Percentiles rank a stretch among this genome's conserved stretches.
These are phyloP conservation scores for Microbotryum saponariae DNA, from an alignment of 1,284 basidiomycete genomes.

Conservation along the genomic window DNA sequence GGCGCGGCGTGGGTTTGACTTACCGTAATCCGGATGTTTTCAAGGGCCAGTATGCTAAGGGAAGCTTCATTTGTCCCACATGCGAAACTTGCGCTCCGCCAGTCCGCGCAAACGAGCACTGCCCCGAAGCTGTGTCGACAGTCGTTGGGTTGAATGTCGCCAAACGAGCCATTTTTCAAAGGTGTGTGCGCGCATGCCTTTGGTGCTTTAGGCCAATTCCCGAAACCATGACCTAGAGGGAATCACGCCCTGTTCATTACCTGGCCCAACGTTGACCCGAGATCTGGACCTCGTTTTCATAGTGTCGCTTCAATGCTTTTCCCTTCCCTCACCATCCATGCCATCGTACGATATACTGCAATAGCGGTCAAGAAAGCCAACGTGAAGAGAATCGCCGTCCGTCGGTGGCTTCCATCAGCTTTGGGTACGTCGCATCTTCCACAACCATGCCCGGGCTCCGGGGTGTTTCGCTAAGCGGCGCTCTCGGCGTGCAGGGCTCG, in stretches of 20 bases:
- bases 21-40: conserved; percentile 63
- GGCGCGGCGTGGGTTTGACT: conserved; percentile 65
- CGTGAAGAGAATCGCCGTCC: conserved; percentile 5
- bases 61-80: too few relatives aligned
- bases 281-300: too few relatives aligned
- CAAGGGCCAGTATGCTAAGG: conserved; percentile 48
- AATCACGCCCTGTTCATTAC: too few relatives aligned
- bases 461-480: conserved; percentile 1
- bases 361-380: conserved; percentile 13
- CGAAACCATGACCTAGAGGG: too few relatives aligned
- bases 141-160: conserved; percentile 11
- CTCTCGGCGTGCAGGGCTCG: conserved; percentile 41
- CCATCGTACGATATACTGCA: conserved; percentile 49
- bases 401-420: conserved; percentile 25
- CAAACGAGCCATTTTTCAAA: conserved; percentile 54
- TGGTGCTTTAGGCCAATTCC: too few relatives aligned
- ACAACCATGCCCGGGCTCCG: not conserved
- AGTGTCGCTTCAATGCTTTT: conserved; percentile 3
- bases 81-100: too few relatives aligned
- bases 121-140: not conserved
- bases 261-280: too few relatives aligned
- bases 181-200: too few relatives aligned
- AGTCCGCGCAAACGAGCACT: conserved; percentile 3
- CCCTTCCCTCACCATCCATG: conserved; percentile 47
- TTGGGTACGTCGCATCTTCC: conserved; percentile 7